Evolutionary conservation across 2,329 filamentous ascomycete species (phyloP), one percentile per base, ranked within the genome.

Genomic region (Hyphodiscus sp.): DNA sequence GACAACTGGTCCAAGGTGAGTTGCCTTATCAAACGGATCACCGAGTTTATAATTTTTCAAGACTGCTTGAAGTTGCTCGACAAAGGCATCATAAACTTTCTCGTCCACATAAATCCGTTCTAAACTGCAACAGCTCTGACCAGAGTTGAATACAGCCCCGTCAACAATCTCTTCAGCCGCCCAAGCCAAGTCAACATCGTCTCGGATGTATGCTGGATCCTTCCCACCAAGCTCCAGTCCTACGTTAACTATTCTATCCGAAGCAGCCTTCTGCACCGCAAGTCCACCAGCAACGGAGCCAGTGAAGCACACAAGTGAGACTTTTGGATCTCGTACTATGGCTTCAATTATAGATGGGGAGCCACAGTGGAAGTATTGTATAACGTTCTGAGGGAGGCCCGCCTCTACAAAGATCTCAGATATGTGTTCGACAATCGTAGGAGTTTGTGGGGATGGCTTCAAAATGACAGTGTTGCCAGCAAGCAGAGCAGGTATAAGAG

Each of bases 61-160:
- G 8, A 96, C 89, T 53, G 86, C 84, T 70, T 94, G 88, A 13
- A 89, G 78, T 5, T 87, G 89, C 49, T 82, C 76, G 49, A 96
- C 78, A 65, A 97, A 96, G 13, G 81, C 74, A 65, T 95, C 90
- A 69, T 96, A 84, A 48, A 97, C 82, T 62, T 81, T 84, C 66
- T 88, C 86, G 65, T 94, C 84, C 5, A 97, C 91, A 65, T 97
- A 97, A 19, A 97, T 83, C 33, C 92, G 80, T 74, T 97, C 92
- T 51, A 97, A 78, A 20, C 90, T 88, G 72, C 92, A 97, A 76
- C 92, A 97, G 69, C 90, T 95, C 75, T 97, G 92, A n/a, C 92
- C 92, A 49, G 91, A 96, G 74, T 97, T 97, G 78, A 97, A 97
- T 53, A 97, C 77, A n/a, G 91, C 86, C 19, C 92, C 92, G 63